Percentiles rank a stretch among this genome's conserved stretches.
phyloP scores from a whole-genome alignment of 2,329 filamentous ascomycete species.

The Monilinia fructicola region DNA sequence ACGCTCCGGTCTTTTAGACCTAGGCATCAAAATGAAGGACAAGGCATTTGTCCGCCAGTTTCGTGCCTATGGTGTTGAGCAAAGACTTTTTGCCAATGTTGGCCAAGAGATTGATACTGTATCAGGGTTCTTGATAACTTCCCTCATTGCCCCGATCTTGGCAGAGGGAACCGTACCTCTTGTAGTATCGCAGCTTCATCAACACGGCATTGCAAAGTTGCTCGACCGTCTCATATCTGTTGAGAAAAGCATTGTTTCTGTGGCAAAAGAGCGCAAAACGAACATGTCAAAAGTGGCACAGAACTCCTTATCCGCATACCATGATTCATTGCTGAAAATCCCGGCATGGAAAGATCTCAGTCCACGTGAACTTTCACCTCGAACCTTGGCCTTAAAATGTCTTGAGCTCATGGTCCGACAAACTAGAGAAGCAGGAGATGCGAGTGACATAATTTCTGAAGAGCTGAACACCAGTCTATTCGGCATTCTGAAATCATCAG shows the following conservation, averaged over 20 bases:
- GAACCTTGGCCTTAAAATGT: constrained; percentile 62
- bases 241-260: constrained; percentile 54
- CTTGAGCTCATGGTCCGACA: constrained; percentile 58
- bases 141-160: constrained; percentile 63
- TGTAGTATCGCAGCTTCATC: constrained; percentile 56
- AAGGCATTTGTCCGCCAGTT: constrained; percentile 69
- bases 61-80: constrained; percentile 69
- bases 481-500: constrained; percentile 42
- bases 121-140: constrained; percentile 62
- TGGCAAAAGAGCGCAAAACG: constrained; percentile 63
- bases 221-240: constrained; percentile 55
- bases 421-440: constrained; percentile 49
- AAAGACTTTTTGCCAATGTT: constrained; percentile 63
- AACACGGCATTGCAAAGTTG: constrained; percentile 54
- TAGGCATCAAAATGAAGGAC: constrained; percentile 59
- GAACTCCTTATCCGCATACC: constrained; percentile 55
- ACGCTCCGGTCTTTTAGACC: constrained; percentile 58
- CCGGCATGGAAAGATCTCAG: constrained; percentile 59
- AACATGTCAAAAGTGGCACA: constrained; percentile 69
- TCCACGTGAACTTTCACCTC: constrained; percentile 57
- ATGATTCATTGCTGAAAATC: constrained; percentile 52
- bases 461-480: constrained; percentile 53
- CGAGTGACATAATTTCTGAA: constrained; percentile 50
- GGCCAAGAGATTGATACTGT: constrained; percentile 59
- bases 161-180: constrained; percentile 60